phyloP scores from a whole-genome alignment of 2,329 filamentous ascomycete species.

The Aspergillus clavatus region DNA sequence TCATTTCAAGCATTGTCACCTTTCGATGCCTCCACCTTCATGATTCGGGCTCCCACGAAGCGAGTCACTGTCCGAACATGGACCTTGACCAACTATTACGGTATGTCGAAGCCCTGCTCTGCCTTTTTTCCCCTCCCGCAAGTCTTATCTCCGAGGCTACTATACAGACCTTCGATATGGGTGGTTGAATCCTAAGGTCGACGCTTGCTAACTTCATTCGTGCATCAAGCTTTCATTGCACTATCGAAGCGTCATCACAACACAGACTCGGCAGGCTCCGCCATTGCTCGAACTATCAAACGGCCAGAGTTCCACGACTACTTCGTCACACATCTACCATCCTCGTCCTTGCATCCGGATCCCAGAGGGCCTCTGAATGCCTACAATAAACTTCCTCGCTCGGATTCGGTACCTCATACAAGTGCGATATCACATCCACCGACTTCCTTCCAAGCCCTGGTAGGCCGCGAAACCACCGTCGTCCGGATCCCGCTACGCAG shows the following conservation, averaged over 20 bases:
- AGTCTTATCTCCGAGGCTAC: constrained; percentile 15
- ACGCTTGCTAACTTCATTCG: neutral
- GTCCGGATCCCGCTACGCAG: constrained; percentile 90
- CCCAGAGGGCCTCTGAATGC: constrained; percentile 59
- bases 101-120: constrained; percentile 28
- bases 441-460: constrained; percentile 54
- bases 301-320: constrained; percentile 79
- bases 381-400: constrained; percentile 80
- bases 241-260: constrained; percentile 22
- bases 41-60: constrained; percentile 37
- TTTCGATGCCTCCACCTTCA: constrained; percentile 29
- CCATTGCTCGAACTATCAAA: constrained; percentile 12
- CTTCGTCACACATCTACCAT: constrained; percentile 93
- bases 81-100: constrained; percentile 35
- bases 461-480: constrained; percentile 78
- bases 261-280: constrained; percentile 15
- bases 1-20: constrained; percentile 3
- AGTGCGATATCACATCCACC: constrained; percentile 48
- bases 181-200: too few species aligned
- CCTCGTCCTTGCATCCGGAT: constrained; percentile 87
- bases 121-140: constrained; percentile 2
- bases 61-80: constrained; percentile 37
- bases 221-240: constrained; percentile 30
- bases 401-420: constrained; percentile 75
- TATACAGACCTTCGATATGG: constrained; percentile 4